A percentile compares a stretch with the other conserved stretches of the same genome.
These are phyloP conservation scores for Fimicolochytrium jonesii DNA, from an alignment of 192 early-diverging fungal genomes.

Conservation along the genomic window DNA sequence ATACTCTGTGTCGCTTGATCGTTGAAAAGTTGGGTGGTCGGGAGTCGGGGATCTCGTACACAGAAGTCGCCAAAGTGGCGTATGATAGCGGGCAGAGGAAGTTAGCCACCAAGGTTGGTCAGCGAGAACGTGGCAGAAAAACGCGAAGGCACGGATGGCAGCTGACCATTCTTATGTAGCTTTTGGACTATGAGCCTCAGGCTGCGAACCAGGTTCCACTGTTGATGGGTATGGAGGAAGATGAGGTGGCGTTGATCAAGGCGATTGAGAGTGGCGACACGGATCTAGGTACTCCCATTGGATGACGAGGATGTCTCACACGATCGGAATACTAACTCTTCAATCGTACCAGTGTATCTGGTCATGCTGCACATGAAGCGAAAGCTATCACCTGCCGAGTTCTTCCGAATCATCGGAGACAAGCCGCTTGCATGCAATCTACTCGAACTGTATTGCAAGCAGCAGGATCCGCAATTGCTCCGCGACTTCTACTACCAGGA, in stretches of 20 bases:
- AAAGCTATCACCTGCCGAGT: conserved; percentile 76
- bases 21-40: conserved; percentile 69
- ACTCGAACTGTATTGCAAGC: conserved; percentile 77
- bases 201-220: conserved; percentile 93
- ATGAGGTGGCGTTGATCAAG: conserved; percentile 79
- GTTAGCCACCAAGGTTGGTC: conserved; percentile 72
- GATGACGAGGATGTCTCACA: no score
- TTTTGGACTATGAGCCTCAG: conserved; percentile 91
- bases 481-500: conserved; percentile 97
- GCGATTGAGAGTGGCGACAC: conserved; percentile 94
- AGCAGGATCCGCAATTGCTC: conserved; percentile 71
- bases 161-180: conserved; percentile 21
- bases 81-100: conserved; percentile 75
- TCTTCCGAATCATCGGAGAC: conserved; percentile 80
- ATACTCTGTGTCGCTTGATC: conserved; percentile 73
- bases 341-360: conserved; percentile 66
- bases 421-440: conserved; percentile 80
- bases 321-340: no score
- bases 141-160: background rate
- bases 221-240: conserved; percentile 88
- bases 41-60: conserved; percentile 74
- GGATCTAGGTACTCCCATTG: conserved; percentile 67
- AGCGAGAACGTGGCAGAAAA: no score
- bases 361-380: conserved; percentile 88
- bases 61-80: conserved; percentile 90